These are phyloP conservation scores for Aspergillus niger DNA, from an alignment of 2,329 filamentous ascomycete species.

Conservation along the genomic window DNA sequence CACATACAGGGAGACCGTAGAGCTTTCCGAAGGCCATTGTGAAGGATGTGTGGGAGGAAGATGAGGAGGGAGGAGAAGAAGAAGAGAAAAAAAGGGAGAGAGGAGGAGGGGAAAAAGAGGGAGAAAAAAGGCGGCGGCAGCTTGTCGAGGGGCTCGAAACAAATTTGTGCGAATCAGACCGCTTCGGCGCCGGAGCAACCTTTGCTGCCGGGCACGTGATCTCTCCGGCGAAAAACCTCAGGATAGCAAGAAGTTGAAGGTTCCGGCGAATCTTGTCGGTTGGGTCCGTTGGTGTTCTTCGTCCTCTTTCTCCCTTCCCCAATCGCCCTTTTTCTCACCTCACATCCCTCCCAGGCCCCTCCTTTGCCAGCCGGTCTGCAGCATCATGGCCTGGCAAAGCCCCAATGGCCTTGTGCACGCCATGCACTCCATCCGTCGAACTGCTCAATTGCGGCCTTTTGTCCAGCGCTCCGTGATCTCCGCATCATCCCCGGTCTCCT, in stretches of 20 bases:
- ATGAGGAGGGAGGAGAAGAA: constrained; percentile 21
- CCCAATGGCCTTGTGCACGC: constrained; percentile 39
- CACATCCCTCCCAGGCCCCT: constrained; percentile 10
- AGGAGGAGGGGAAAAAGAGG: constrained; percentile 21
- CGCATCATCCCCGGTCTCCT: constrained; percentile 18
- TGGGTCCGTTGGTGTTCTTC: not conserved
- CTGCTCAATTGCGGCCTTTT: constrained; percentile 42
- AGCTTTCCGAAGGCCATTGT: constrained; percentile 98
- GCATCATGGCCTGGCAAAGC: constrained; percentile 42
- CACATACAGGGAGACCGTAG: constrained; percentile 77
- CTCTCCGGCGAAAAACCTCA: constrained; percentile 28
- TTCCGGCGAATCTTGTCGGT: constrained; percentile 1
- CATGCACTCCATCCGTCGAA: constrained; percentile 35
- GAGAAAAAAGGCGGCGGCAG: constrained; percentile 14
- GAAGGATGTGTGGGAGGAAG: constrained; percentile 30
- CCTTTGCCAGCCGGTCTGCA: constrained; percentile 13
- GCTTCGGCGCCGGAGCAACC: constrained; percentile 30
- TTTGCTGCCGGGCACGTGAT: constrained; percentile 29
- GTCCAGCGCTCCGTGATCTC: constrained; percentile 40
- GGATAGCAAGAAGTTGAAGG: constrained; percentile 14
- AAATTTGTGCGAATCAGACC: constrained; percentile 33
- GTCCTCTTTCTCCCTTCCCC: not conserved
- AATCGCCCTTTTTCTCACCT: not conserved
- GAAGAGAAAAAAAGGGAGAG: constrained; percentile 19
- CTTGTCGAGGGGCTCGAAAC: constrained; percentile 13